These are phyloP conservation scores for Mariannaea elegans DNA, from an alignment of 2,329 filamentous ascomycete species.

Conservation along the genomic window DNA sequence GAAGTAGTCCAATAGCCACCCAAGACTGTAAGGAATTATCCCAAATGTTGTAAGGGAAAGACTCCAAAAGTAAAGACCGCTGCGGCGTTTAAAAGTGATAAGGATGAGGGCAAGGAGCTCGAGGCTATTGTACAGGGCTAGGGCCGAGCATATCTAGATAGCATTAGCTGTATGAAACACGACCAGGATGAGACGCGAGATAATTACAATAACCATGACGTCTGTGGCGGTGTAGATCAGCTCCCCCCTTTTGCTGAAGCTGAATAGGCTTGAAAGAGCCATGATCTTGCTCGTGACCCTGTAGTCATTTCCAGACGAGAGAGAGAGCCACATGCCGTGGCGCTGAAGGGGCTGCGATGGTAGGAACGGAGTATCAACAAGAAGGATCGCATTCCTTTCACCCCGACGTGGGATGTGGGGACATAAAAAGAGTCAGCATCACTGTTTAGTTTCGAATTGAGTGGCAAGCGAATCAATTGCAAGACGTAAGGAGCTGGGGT, in stretches of 20 bases:
- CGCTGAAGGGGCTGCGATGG: not conserved
- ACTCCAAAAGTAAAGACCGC: slow-evolving; percentile 51
- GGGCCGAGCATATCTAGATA: slow-evolving; percentile 20
- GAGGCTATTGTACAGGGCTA: slow-evolving; percentile 41
- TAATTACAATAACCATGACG: not conserved
- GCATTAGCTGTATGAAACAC: not conserved
- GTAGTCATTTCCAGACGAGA: not conserved
- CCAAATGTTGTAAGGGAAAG: slow-evolving; percentile 45
- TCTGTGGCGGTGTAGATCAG: not conserved
- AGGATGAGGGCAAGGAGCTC: slow-evolving; percentile 45
- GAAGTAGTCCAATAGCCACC: slow-evolving; percentile 55
- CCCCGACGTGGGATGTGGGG: too few relatives aligned
- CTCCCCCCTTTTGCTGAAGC: not conserved
- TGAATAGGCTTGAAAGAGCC: not conserved
- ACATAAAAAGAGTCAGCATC: too few relatives aligned
- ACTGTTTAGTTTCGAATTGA: too few relatives aligned
- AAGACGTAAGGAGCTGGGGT: too few relatives aligned
- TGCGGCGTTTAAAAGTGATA: slow-evolving; percentile 42
- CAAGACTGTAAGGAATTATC: slow-evolving; percentile 49
- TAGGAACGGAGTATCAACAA: not conserved
- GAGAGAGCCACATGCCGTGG: not conserved
- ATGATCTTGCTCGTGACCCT: not conserved
- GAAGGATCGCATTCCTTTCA: not conserved
- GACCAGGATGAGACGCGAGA: not conserved
- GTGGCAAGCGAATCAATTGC: too few relatives aligned